Evolutionary conservation across 192 early-diverging fungal genomes (phyloP).

Genomic region (Dimargaris cristalligena): DNA sequence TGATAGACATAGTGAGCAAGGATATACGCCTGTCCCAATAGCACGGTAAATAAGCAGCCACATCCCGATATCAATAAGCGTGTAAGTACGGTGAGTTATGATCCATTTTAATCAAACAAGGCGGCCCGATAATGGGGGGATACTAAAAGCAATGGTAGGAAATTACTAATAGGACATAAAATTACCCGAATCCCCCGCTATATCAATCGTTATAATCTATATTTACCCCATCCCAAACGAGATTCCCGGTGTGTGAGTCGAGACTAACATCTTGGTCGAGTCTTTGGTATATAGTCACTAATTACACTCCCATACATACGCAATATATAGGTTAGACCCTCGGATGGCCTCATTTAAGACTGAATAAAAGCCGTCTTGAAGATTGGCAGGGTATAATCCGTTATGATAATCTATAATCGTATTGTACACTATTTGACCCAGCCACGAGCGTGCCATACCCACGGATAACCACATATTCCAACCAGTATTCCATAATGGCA

Average conservation of each 20-base stretch:
- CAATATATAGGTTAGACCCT: neutral
- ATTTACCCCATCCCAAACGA: constrained; percentile 5
- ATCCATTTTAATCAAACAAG: neutral
- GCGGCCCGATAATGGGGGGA: neutral
- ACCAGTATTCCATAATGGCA: neutral
- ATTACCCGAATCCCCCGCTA: too few relatives aligned
- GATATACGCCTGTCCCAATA: neutral
- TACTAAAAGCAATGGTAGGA: neutral
- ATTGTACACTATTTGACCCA: neutral
- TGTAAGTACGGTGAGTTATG: neutral
- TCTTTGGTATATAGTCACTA: neutral
- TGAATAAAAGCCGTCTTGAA: neutral
- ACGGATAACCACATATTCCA: neutral
- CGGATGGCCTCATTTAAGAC: neutral
- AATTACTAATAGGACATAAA: neutral
- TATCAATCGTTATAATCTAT: too few relatives aligned
- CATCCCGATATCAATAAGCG: neutral
- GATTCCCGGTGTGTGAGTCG: neutral
- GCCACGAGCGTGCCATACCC: neutral
- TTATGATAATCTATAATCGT: neutral
- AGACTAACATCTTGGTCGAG: neutral
- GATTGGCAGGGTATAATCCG: neutral
- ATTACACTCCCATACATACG: neutral
- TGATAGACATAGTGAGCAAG: neutral
- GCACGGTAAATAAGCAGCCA: neutral